Evolutionary conservation across 2,329 filamentous ascomycete species (phyloP), one percentile per base, ranked within the genome.

Genomic region (Xylaria multiplex): DNA sequence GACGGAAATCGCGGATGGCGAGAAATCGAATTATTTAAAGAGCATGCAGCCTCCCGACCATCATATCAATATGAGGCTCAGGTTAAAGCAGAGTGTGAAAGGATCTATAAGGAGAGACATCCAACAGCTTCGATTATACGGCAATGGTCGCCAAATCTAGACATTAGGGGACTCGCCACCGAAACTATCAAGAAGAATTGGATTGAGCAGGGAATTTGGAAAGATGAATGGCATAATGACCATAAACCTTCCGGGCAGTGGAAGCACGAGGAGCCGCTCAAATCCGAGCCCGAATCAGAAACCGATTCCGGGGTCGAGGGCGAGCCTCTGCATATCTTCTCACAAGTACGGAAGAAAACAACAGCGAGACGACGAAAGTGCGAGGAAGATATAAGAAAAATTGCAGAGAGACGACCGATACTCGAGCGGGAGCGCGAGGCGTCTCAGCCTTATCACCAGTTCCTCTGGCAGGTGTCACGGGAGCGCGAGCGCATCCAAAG

Each of bases 121-220:
- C n/a, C n/a, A n/a, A n/a, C n/a, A n/a, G n/a, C n/a, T n/a, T n/a
- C n/a, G n/a, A n/a, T n/a, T n/a, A n/a, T n/a, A n/a, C n/a, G n/a
- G n/a, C n/a, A n/a, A n/a, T n/a, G n/a, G n/a, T n/a, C n/a, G n/a
- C n/a, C n/a, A n/a, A n/a, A n/a, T n/a, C n/a, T n/a, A n/a, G n/a
- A n/a, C n/a, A n/a, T n/a, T n/a, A n/a, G n/a, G n/a, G n/a, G n/a
- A n/a, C n/a, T n/a, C n/a, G n/a, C n/a, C n/a, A n/a, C n/a, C n/a
- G n/a, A n/a, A n/a, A n/a, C n/a, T n/a, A n/a, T n/a, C 6, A 70
- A 65, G 49, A 57, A 67, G 53, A 57, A 53, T 4, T 72, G 71
- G 71, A 16, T 69, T 8, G 62, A 71, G 60, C 70, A 71, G 22
- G 69, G 67, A 8, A 73, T 73, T 40, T 72, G 71, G 71, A 58